Conservation (phyloP, 768 basidiomycete species). For the Leccinum subgranulosum region DNA sequence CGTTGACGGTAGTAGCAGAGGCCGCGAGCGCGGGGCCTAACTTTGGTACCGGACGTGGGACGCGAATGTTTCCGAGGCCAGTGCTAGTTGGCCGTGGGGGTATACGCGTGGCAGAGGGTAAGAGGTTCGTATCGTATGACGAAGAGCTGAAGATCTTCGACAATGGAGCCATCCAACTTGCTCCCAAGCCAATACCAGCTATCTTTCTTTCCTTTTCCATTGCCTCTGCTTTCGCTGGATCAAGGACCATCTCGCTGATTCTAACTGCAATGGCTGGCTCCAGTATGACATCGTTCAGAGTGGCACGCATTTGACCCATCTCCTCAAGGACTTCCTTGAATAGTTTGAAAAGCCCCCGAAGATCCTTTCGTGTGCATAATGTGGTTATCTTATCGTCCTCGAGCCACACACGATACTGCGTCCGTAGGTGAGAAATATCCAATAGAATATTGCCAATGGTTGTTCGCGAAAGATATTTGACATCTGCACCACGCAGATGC, state of each 20-base stretch:
- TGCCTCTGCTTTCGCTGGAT: constrained; percentile 49
- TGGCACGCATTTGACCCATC: constrained; percentile 74
- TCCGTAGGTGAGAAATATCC: constrained; percentile 68
- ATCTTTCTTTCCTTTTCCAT: constrained; percentile 32
- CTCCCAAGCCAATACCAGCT: constrained; percentile 34
- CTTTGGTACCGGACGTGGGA: constrained; percentile 69
- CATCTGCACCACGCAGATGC: constrained; percentile 79
- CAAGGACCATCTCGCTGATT: constrained; percentile 69
- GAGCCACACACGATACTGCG: constrained; percentile 66
- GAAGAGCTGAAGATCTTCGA: constrained; percentile 71
- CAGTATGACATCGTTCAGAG: constrained; percentile 86
- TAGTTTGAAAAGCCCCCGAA: constrained; percentile 77
- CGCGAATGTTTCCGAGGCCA: constrained; percentile 19
- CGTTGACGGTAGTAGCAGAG: constrained; percentile 89
- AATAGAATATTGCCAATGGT: constrained; percentile 72
- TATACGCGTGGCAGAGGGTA: constrained; percentile 19
- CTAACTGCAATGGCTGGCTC: constrained; percentile 75
- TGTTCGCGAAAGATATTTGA: constrained; percentile 79
- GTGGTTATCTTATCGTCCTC: constrained; percentile 71
- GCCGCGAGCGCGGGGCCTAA: constrained; percentile 82
- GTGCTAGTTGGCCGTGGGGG: constrained; percentile 27
- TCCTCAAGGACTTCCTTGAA: constrained; percentile 83
- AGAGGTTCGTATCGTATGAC: constrained; percentile 14
- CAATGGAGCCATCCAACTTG: constrained; percentile 82
- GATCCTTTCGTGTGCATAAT: constrained; percentile 71